These are phyloP conservation scores for Hypericum perforatum DNA, from an alignment of 345 rosid species.

Conservation along the genomic window DNA sequence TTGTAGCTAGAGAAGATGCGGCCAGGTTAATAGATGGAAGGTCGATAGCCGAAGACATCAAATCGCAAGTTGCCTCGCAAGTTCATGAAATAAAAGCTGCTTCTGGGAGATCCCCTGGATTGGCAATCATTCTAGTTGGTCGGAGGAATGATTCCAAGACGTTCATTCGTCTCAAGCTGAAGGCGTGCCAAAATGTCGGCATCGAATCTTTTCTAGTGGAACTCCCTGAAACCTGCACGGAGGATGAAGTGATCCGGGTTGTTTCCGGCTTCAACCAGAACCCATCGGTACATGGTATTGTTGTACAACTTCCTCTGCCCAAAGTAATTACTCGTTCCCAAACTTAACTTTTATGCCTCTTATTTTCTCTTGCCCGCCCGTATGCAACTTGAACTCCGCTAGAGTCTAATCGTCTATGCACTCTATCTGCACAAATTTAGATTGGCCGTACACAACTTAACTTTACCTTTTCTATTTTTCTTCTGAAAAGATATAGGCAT, in stretches of 20 bases:
- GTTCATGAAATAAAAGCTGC: constrained; percentile 16
- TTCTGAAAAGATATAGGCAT: no score
- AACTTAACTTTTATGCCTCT: not conserved
- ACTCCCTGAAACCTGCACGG: constrained; percentile 18
- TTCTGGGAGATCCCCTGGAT: constrained; percentile 14
- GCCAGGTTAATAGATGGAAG: constrained; percentile 21
- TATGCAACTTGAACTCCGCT: not conserved
- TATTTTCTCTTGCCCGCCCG: not conserved
- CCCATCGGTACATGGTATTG: constrained; percentile 25
- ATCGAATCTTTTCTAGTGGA: constrained; percentile 9
- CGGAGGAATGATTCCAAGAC: constrained; percentile 17
- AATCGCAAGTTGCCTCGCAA: constrained; percentile 11
- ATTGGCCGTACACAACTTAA: no score
- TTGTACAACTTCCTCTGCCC: constrained; percentile 28
- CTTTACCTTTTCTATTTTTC: no score
- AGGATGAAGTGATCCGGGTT: constrained; percentile 13
- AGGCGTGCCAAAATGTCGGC: constrained; percentile 25
- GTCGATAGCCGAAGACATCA: constrained; percentile 16
- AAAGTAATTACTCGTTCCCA: constrained; percentile 20
- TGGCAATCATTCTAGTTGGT: constrained; percentile 24
- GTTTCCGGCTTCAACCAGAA: constrained; percentile 17
- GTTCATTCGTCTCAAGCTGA: constrained; percentile 18
- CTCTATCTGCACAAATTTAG: no score
- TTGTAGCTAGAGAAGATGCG: not conserved
- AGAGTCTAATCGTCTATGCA: no score